Evolutionary conservation across 495 filamentous ascomycete genomes (phyloP).

Genomic region (Tuber calosporum): DNA sequence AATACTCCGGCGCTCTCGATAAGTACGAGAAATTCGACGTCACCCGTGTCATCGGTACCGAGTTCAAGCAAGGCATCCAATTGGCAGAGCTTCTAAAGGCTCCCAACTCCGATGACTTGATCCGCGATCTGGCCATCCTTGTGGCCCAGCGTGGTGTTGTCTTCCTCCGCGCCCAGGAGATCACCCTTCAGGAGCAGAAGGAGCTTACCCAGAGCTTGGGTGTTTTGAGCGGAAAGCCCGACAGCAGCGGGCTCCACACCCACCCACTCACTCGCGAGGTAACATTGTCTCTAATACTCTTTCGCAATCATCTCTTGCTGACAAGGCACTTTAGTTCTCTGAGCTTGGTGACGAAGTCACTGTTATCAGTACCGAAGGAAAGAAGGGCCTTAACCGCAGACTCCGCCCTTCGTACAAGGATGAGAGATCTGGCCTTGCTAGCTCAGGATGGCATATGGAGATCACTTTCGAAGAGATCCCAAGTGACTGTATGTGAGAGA

Average conservation of each 20-base stretch:
- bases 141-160: slow-evolving; percentile 69
- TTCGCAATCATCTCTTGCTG: not conserved
- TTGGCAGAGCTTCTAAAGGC: slow-evolving; percentile 56
- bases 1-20: slow-evolving; percentile 22
- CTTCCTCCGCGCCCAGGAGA: slow-evolving; percentile 67
- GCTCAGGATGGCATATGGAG: slow-evolving; percentile 51
- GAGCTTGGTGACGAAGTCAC: slow-evolving; percentile 19
- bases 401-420: slow-evolving; percentile 7
- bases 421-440: slow-evolving; percentile 17
- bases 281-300: not conserved
- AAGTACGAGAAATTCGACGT: slow-evolving; percentile 58
- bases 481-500: slow-evolving; percentile 15
- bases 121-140: slow-evolving; percentile 61
- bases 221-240: slow-evolving; percentile 59
- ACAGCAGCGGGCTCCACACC: slow-evolving; percentile 61
- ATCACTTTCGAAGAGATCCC: slow-evolving; percentile 56
- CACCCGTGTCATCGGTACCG: slow-evolving; percentile 61
- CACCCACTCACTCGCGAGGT: slow-evolving; percentile 52
- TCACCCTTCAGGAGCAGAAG: slow-evolving; percentile 63
- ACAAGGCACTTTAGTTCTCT: slow-evolving; percentile 1
- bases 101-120: slow-evolving; percentile 59
- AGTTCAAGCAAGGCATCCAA: slow-evolving; percentile 51
- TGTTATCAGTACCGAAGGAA: slow-evolving; percentile 22
- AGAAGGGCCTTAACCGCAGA: slow-evolving; percentile 12
- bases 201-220: slow-evolving; percentile 60